phyloP scores from a whole-genome alignment of 2,329 filamentous ascomycete genomes.

The Pyrenochaeta sp. region DNA sequence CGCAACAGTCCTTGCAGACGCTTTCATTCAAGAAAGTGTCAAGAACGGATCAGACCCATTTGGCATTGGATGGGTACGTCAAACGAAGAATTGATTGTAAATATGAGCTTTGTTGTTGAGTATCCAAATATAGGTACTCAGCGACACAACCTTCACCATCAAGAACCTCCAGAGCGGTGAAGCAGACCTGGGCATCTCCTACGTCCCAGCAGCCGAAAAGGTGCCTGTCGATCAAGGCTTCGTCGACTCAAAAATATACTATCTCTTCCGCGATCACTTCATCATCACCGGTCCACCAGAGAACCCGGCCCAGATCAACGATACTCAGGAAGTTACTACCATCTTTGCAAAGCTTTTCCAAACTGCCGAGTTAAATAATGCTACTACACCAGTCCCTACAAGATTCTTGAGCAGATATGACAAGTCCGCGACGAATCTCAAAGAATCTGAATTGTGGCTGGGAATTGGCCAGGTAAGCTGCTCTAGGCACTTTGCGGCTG shows the following conservation, averaged over 20 bases:
- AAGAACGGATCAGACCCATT: slow-evolving; percentile 44
- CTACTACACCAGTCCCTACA: slow-evolving; percentile 41
- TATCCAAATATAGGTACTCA: slow-evolving; percentile 34
- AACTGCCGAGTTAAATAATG: slow-evolving; percentile 42
- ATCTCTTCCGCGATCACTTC: slow-evolving; percentile 58
- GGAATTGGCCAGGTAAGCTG: slow-evolving; percentile 53
- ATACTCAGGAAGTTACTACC: slow-evolving; percentile 36
- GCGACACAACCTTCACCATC: slow-evolving; percentile 57
- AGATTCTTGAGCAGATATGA: slow-evolving; percentile 57
- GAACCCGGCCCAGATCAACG: slow-evolving; percentile 47
- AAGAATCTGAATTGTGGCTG: slow-evolving; percentile 56
- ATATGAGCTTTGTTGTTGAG: too few species aligned
- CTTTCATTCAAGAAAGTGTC: slow-evolving; percentile 47
- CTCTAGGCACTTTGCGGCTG: too few species aligned
- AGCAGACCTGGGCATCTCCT: slow-evolving; percentile 57
- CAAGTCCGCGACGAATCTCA: slow-evolving; percentile 60
- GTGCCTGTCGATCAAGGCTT: slow-evolving; percentile 54
- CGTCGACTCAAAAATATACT: slow-evolving; percentile 45
- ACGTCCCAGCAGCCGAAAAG: slow-evolving; percentile 52
- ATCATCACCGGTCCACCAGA: slow-evolving; percentile 51
- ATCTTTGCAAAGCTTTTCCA: slow-evolving; percentile 47
- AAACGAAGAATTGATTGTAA: not conserved
- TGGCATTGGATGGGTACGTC: slow-evolving; percentile 51
- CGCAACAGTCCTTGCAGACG: slow-evolving; percentile 43
- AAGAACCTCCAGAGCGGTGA: slow-evolving; percentile 51